Conservation (phyloP, 2,329 filamentous ascomycete genomes). For the Phialocephala subalpina region DNA sequence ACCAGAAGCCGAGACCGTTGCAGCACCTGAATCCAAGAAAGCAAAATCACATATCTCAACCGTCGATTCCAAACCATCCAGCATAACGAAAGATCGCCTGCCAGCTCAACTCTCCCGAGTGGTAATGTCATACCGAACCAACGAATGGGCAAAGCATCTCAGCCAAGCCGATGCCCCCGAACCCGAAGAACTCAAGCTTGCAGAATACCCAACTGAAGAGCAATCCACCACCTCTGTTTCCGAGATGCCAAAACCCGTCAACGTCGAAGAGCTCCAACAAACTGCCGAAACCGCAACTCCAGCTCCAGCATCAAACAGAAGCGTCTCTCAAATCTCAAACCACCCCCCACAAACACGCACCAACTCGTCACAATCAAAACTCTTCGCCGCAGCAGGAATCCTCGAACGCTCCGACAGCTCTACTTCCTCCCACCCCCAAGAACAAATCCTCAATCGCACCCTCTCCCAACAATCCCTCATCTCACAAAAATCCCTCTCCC, state of each 20-base stretch:
- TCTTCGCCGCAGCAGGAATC: neutral
- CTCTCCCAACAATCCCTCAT: slow-evolving; percentile 29
- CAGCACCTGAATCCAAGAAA: slow-evolving; percentile 20
- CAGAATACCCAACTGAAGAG: slow-evolving; percentile 49
- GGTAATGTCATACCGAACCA: slow-evolving; percentile 85
- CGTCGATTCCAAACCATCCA: slow-evolving; percentile 53
- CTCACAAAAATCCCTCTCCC: slow-evolving; percentile 21
- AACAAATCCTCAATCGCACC: slow-evolving; percentile 23
- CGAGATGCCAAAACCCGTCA: slow-evolving; percentile 67
- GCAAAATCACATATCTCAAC: slow-evolving; percentile 49
- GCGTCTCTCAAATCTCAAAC: slow-evolving; percentile 32
- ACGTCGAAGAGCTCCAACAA: slow-evolving; percentile 70
- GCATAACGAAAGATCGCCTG: slow-evolving; percentile 67
- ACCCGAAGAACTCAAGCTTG: slow-evolving; percentile 64
- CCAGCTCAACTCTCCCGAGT: slow-evolving; percentile 78
- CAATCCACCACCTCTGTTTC: slow-evolving; percentile 44
- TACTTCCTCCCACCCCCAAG: slow-evolving; percentile 3
- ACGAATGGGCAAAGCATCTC: slow-evolving; percentile 95
- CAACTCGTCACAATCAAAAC: slow-evolving; percentile 30
- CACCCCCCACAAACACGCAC: slow-evolving; percentile 22
- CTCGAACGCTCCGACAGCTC: neutral
- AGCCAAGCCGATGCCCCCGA: slow-evolving; percentile 78
- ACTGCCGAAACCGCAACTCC: slow-evolving; percentile 52
- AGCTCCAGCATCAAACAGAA: slow-evolving; percentile 27
- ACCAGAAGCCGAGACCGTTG: slow-evolving; percentile 17